A percentile compares a stretch with the other conserved stretches of the same genome.
phyloP scores from a whole-genome alignment of 805 yeast genomes.

The Candida boleticola region DNA sequence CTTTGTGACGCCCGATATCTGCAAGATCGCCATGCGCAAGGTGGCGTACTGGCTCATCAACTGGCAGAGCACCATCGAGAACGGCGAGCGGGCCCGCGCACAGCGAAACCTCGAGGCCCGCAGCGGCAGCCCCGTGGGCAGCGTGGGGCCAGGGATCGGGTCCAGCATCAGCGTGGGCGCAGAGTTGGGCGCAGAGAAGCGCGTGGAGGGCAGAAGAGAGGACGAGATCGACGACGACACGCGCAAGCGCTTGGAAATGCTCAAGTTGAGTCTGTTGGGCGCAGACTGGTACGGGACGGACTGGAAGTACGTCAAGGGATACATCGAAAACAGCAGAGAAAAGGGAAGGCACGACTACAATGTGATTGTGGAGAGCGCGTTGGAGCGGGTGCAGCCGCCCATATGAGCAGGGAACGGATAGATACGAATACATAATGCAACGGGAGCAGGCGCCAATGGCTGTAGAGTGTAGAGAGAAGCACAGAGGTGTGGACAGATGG shows the following conservation, averaged over 20 bases:
- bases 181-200: background rate
- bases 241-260: constrained; percentile 9
- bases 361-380: constrained; percentile 34
- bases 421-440: too few species aligned
- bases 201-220: constrained; percentile 1
- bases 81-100: constrained; percentile 3
- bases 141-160: background rate
- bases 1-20: constrained; percentile 37
- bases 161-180: constrained; percentile 6
- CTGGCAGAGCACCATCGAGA: constrained; percentile 32
- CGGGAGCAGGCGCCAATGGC: too few species aligned
- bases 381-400: constrained; percentile 36
- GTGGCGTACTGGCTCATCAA: constrained; percentile 44
- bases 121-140: background rate
- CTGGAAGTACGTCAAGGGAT: constrained; percentile 30
- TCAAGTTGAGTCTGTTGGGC: constrained; percentile 32
- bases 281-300: constrained; percentile 48
- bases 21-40: constrained; percentile 37
- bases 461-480: too few species aligned
- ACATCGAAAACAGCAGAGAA: constrained; percentile 17
- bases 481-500: too few species aligned
- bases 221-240: constrained; percentile 3
- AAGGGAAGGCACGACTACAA: constrained; percentile 17
- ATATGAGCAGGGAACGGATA: constrained; percentile 22
- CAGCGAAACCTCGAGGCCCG: background rate